Conservation (phyloP, 2,329 filamentous ascomycete genomes). For the Aspergillus amoenus region DNA sequence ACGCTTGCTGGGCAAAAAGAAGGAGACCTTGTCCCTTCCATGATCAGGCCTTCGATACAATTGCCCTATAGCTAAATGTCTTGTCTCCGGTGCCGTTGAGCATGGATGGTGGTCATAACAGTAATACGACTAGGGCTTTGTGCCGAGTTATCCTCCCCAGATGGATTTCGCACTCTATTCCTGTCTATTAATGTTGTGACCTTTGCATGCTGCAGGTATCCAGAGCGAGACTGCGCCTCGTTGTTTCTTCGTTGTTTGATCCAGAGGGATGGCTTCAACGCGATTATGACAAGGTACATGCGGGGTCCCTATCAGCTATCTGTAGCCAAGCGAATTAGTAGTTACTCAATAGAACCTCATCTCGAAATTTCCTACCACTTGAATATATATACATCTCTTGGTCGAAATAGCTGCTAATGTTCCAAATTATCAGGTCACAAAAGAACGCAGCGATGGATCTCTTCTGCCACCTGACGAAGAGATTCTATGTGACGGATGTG, state of each 20-base stretch:
- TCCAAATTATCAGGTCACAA: slow-evolving; percentile 15
- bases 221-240: slow-evolving; percentile 20
- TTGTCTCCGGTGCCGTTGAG: slow-evolving; percentile 4
- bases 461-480: slow-evolving; percentile 13
- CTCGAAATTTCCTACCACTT: background rate
- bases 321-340: background rate
- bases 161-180: slow-evolving; percentile 34
- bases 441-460: slow-evolving; percentile 33
- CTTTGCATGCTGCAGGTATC: slow-evolving; percentile 13
- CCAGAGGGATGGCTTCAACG: slow-evolving; percentile 29
- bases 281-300: slow-evolving; percentile 41
- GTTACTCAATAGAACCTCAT: background rate
- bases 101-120: slow-evolving; percentile 2
- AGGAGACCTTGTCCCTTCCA: slow-evolving; percentile 50
- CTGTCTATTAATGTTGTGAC: background rate
- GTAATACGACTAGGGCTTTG: background rate
- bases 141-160: slow-evolving; percentile 37
- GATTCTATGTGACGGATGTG: slow-evolving; percentile 33
- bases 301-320: background rate
- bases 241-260: slow-evolving; percentile 24
- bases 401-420: slow-evolving; percentile 15
- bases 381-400: background rate
- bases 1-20: slow-evolving; percentile 52
- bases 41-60: slow-evolving; percentile 60
- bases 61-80: slow-evolving; percentile 51